phyloP scores from a whole-genome alignment of 495 filamentous ascomycete genomes.

The Aspergillus conjunctus region DNA sequence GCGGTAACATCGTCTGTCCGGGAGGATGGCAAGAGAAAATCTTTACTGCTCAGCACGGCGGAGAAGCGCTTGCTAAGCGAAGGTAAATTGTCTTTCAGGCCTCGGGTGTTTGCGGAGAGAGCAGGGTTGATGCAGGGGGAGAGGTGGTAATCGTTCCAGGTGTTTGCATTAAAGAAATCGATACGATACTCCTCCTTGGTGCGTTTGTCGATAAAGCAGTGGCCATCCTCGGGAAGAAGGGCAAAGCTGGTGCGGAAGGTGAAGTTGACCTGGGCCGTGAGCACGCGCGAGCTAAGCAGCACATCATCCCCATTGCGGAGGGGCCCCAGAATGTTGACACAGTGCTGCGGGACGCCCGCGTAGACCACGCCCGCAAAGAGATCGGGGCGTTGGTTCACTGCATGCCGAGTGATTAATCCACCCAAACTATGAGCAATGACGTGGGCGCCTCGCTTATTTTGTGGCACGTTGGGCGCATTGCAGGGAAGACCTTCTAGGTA shows the following conservation, averaged over 20 bases:
- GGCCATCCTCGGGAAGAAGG: conserved; percentile 84
- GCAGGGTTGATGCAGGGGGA: conserved; percentile 74
- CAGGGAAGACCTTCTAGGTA: conserved; percentile 77
- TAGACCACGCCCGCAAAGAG: conserved; percentile 87
- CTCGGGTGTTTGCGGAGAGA: conserved; percentile 46
- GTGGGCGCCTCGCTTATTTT: conserved; percentile 64
- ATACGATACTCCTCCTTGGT: conserved; percentile 81
- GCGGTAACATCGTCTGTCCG: neutral
- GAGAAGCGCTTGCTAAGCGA: conserved; percentile 42
- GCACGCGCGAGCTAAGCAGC: conserved; percentile 81
- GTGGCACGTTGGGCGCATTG: conserved; percentile 57
- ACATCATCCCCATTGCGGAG: conserved; percentile 90
- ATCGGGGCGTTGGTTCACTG: conserved; percentile 83
- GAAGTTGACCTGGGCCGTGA: conserved; percentile 95
- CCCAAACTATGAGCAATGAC: conserved; percentile 91
- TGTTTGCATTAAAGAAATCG: conserved; percentile 79
- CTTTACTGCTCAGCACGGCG: conserved; percentile 29
- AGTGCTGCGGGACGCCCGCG: conserved; percentile 81
- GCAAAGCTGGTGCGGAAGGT: conserved; percentile 83
- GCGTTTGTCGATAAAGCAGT: conserved; percentile 82
- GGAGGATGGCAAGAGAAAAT: conserved; percentile 19
- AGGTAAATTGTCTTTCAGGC: conserved; percentile 49
- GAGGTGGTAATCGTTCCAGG: conserved; percentile 77
- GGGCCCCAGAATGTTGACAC: conserved; percentile 89
- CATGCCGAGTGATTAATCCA: conserved; percentile 86